Evolutionary conservation across 805 yeast species (phyloP), one percentile per base, ranked within the genome.

Genomic region (Starmerella riodocensis): DNA sequence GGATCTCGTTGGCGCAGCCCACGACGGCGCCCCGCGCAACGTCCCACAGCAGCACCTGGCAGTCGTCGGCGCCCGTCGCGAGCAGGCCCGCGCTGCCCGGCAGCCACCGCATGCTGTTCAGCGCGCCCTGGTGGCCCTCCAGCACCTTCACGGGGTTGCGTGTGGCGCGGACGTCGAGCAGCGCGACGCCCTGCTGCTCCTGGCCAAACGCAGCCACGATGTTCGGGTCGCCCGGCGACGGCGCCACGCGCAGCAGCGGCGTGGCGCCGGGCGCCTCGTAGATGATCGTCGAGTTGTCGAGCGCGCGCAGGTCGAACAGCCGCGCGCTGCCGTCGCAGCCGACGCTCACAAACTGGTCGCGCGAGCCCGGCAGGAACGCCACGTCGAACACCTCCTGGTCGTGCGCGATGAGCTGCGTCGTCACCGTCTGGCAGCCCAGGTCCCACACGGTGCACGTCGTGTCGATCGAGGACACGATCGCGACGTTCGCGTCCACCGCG

Each of bases 391-490:
- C 98, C 58, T 85, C 96, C 47, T 78, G 74, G 57, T 91, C 98
- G 59, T 91, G 98, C 0, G 98, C 97, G 48, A 91, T 91, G 34
- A 91, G 66, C 61, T 91, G 96, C 1, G 97, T 88, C 55, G 79
- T 81, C 13, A 93, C 94, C 4, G 67, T 63, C 18, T 76, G 71
- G 30, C 74, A 69, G 19, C 66, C 60, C 24, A 85, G 58, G 60
- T 91, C 97, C 97, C 98, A 91, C 3, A 85, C 75, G 0, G 97
- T 86, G 61, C 98, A 91, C 0, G 98, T 91, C 1, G 98, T 91
- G 60, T 91, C 98, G 9, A 88, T 82, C 17, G 91, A 77, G 46
- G 88, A 73, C 1, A 96, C 83, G 27, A 91, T 78, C 17, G 85
- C 70, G 29, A 75, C 59, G 35, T 73, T 72, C 3, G 82, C 71